These are phyloP conservation scores for Hygrocybe punicea DNA, from an alignment of 768 basidiomycete genomes.

Conservation along the genomic window DNA sequence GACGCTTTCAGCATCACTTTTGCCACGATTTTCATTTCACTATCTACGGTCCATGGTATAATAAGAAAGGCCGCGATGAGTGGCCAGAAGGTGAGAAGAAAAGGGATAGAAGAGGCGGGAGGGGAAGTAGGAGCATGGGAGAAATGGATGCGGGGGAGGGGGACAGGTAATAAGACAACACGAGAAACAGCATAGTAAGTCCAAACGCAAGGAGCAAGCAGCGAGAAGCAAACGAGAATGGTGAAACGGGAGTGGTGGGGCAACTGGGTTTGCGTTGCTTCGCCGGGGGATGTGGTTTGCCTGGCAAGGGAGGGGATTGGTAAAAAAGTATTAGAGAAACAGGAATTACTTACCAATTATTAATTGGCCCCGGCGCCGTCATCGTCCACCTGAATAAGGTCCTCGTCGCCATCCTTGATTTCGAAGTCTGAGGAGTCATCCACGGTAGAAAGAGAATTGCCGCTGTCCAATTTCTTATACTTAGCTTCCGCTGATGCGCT, in stretches of 20 bases:
- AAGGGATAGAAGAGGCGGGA: background rate
- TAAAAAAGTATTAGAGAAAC: background rate
- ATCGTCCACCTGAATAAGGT: background rate
- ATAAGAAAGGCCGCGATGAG: background rate
- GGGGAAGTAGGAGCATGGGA: background rate
- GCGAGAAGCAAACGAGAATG: background rate
- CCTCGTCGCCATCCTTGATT: background rate
- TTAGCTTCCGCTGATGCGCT: background rate
- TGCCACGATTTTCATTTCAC: no score
- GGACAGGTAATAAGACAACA: background rate
- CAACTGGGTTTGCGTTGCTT: background rate
- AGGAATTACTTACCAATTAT: background rate
- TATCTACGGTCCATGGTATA: background rate
- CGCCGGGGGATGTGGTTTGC: no score
- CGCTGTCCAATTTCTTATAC: background rate
- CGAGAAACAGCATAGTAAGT: background rate
- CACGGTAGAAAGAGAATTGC: background rate
- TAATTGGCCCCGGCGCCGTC: background rate
- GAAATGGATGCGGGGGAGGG: background rate
- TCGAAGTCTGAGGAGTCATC: background rate
- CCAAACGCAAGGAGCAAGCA: background rate
- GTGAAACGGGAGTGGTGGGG: background rate
- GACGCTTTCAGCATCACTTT: background rate
- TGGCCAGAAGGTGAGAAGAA: background rate
- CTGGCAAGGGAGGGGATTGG: no score